These are phyloP conservation scores for Chlorella sp. DNA, from an alignment of 139 green algal genomes.

Conservation along the genomic window DNA sequence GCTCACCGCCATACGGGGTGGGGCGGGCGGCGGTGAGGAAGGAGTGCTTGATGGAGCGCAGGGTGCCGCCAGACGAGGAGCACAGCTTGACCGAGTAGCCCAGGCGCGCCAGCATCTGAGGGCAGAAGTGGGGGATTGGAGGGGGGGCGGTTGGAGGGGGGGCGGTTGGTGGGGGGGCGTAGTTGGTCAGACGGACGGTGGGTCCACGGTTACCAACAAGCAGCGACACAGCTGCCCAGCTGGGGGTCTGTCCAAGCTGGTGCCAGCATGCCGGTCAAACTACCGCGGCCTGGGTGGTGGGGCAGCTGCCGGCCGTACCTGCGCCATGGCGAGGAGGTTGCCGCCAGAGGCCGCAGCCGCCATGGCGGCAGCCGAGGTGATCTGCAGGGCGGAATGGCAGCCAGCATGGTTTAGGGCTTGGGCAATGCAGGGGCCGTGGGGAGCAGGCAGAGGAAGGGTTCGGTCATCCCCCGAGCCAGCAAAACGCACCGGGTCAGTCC, in stretches of 20 bases:
- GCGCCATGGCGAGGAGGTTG: neutral
- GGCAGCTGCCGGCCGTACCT: no score
- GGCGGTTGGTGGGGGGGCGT: no score
- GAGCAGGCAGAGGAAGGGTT: neutral
- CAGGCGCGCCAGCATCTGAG: neutral
- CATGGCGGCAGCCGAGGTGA: constrained; percentile 2
- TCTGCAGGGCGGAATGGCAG: neutral
- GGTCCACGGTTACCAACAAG: no score
- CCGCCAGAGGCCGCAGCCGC: neutral
- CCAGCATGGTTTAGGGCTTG: no score
- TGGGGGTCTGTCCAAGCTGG: no score
- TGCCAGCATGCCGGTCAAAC: no score
- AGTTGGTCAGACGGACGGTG: no score
- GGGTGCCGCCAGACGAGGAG: neutral
- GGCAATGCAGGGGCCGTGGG: neutral
- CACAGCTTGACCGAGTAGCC: constrained; percentile 1
- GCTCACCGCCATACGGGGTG: neutral
- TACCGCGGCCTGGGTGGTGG: no score
- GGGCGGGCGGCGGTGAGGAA: constrained; percentile 16
- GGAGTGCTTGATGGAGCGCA: constrained; percentile 19
- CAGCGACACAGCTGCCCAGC: no score
- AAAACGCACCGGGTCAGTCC: neutral
- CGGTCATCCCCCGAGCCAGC: neutral
- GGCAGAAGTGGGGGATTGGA: no score
- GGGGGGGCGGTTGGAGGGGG: no score